Evolutionary conservation across 257 asterid species (phyloP), one percentile per base, ranked within the genome.

Genomic region (Gentiana macrophylla): DNA sequence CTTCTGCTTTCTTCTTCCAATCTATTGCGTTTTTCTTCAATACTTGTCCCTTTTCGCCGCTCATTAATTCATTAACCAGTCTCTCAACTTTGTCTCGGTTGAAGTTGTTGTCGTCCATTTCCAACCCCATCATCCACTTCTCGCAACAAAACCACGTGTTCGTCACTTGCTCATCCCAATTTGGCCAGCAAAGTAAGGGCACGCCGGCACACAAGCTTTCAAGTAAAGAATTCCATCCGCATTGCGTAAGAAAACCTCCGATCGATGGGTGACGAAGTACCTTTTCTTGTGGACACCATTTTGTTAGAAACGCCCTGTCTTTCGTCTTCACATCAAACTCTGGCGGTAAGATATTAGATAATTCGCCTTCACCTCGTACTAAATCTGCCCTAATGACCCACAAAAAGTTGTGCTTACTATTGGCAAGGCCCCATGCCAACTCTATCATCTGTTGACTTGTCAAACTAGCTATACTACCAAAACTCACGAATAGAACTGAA

Each of bases 371-470:
- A 3, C 56, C 70, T 13, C 3, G 35, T 53, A 66, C 60, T 10
- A 74, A 54, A 51, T 74, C 76, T 0, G 67, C 24, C 15, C 76
- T 57, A 5, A 74, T 55, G 1, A 66, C 63, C 79, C 79, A 74
- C 59, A 69, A 62, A 53, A 74, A 69, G 0, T 35, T 44, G 4
- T 34, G 44, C 32, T 53, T 52, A 34, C 65, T 62, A 44, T 70
- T 62, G 1, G 76, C 68, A 12, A 73, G 64, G 9, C 72, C 79
- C 75, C 75, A 69, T 2, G 73, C 79, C 34, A 74, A 74, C 37
- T 74, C 79, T 24, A 32, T 35, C 3, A 74, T 41, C 10, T 62
- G 64, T 2, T 65, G 24, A 12, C 5, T 2, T 1, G 64, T 46
- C 70, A 70, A 37, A 13, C 38, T 56, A 3, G 72, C 49, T 12